Evolutionary conservation across 2,329 filamentous ascomycete species (phyloP).

Genomic region (Xylaria multiplex): DNA sequence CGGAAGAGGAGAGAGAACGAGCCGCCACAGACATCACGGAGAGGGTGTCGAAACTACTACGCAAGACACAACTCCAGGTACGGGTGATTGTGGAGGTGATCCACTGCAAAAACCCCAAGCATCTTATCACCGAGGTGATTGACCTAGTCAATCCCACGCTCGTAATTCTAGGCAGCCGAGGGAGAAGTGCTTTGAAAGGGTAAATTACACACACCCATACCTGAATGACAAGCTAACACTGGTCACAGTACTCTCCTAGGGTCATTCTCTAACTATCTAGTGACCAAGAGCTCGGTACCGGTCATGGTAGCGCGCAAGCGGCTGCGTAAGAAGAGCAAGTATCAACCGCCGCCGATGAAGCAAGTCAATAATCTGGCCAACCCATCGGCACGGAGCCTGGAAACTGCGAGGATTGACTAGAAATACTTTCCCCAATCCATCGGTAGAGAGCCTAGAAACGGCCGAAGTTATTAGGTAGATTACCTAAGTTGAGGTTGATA

Average conservation of each 20-base stretch:
- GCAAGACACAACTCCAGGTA: conserved; percentile 92
- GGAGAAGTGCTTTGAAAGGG: conserved; percentile 92
- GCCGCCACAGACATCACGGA: conserved; percentile 88
- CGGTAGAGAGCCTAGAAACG: too few relatives aligned
- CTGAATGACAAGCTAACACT: conserved; percentile 26
- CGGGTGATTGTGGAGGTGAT: conserved; percentile 95
- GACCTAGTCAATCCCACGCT: conserved; percentile 91
- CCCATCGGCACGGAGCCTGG: conserved; percentile 72
- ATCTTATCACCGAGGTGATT: conserved; percentile 96
- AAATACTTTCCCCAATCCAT: conserved; percentile 9
- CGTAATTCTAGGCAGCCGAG: conserved; percentile 91
- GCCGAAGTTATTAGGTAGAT: conserved; percentile 14
- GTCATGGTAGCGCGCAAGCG: conserved; percentile 98
- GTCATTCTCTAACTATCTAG: conserved; percentile 96
- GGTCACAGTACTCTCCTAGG: conserved; percentile 82
- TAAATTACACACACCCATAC: conserved; percentile 59
- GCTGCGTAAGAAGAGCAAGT: conserved; percentile 85
- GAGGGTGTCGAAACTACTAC: conserved; percentile 82
- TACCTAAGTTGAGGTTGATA: conserved; percentile 5
- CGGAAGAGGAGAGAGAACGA: conserved; percentile 81
- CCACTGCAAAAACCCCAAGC: conserved; percentile 97
- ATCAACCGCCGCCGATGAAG: conserved; percentile 74
- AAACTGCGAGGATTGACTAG: conserved; percentile 79
- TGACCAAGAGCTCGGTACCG: conserved; percentile 94
- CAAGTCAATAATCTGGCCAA: conserved; percentile 85